Evolutionary conservation across 2,329 filamentous ascomycete genomes (phyloP), one percentile per base, ranked within the genome.

Genomic region (Lasiodiplodia theobromae): DNA sequence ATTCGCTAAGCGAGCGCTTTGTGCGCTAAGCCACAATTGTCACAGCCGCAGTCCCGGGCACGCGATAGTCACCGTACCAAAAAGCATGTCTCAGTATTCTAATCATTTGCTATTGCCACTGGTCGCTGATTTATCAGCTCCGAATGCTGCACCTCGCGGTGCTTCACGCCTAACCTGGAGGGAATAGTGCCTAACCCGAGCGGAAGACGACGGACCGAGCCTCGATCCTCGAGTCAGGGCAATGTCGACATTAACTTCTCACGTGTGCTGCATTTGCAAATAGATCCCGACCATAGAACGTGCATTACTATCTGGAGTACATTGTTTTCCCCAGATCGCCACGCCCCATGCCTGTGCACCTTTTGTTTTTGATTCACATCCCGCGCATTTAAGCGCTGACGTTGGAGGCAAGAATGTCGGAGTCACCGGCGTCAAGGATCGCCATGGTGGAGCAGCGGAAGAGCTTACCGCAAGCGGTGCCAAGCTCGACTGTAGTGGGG

Each of bases 401-500:
- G 77, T 90, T 89, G 84, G 93, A 90, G 85, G 86, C 91, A 78
- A 99, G 89, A 84, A 99, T 99, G 85, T 99, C 96, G 76, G 93
- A 97, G 90, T 98, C 83, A 83, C 95, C 96, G 82, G 94, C 94
- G 85, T 99, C 96, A 75, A 98, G 87, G 81, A 98, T 92, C 77
- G 94, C 91, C 92, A 99, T 96, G 85, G 94, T 97, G 76, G 93
- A 95, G 90, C 93, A 97, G 77, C 94, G 90, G 92, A 97, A 99
- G 82, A 99, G 92, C 88, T 98, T 98, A 88, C 96, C 96, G 87
- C 94, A 97, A 77, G 94, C 94, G 81, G 94, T 98, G 80, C 96
- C 96, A 75, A 99, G 89, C 87, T 98, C 96, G 82, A 98, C 94
- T 98, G 83, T 83, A 80, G 70, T 34, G 71, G 71, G 71, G 73